Conservation (phyloP, 129 eudicot species). For the Mikania micrantha region DNA sequence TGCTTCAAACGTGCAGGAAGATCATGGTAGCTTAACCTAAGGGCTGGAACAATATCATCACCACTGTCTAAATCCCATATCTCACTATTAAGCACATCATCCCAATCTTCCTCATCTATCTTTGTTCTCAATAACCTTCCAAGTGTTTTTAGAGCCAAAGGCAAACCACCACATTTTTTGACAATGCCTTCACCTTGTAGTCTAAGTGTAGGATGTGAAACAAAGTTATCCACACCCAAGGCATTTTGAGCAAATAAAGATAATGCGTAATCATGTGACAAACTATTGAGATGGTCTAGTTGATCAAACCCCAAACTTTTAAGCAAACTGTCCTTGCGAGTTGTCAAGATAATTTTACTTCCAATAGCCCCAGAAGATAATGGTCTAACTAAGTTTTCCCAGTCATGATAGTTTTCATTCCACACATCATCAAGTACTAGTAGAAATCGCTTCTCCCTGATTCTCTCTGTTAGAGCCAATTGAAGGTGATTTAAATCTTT, state of each 20-base stretch:
- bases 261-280: background rate
- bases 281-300: background rate
- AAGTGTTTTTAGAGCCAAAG: background rate
- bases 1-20: background rate
- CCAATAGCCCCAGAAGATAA: background rate
- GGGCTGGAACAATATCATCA: background rate
- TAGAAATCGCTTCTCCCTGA: background rate
- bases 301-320: background rate
- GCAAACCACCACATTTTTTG: slow-evolving; percentile 4
- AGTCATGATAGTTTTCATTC: background rate
- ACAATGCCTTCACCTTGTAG: background rate
- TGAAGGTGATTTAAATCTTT: background rate
- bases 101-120: background rate
- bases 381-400: background rate
- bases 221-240: background rate
- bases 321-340: background rate
- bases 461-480: background rate
- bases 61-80: background rate
- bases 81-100: slow-evolving; percentile 3
- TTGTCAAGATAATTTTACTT: background rate
- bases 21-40: slow-evolving; percentile 9
- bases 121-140: slow-evolving; percentile 5
- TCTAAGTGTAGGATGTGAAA: background rate
- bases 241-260: background rate
- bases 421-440: background rate